A percentile compares a stretch with the other conserved stretches of the same genome.
Conservation (phyloP, 805 yeast species). For the Yarrowia sp. region DNA sequence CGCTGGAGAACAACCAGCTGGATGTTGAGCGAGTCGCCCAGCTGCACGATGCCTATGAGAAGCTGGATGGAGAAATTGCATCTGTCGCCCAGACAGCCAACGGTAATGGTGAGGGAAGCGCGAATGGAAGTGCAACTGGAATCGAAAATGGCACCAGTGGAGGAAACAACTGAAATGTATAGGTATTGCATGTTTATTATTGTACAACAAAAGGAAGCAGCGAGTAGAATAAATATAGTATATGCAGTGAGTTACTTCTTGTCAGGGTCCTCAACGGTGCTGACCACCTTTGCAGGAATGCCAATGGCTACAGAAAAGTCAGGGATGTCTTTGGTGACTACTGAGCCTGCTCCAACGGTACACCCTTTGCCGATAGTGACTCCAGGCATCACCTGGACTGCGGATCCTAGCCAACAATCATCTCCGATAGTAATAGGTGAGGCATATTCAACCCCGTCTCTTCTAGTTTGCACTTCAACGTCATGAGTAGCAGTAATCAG, state of each 20-base stretch:
- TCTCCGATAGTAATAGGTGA: constrained; percentile 65
- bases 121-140: constrained; percentile 2
- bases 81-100: constrained; percentile 18
- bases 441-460: constrained; percentile 59
- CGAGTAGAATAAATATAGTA: constrained; percentile 3
- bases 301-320: constrained; percentile 66
- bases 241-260: background rate
- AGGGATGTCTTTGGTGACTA: constrained; percentile 66
- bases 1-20: constrained; percentile 13
- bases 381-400: constrained; percentile 65
- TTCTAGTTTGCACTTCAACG: constrained; percentile 56
- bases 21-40: constrained; percentile 9
- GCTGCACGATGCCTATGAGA: constrained; percentile 17
- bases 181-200: constrained; percentile 16
- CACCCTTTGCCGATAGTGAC: constrained; percentile 67
- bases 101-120: constrained; percentile 5
- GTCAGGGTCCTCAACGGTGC: constrained; percentile 5
- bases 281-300: constrained; percentile 59
- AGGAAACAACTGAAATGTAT: constrained; percentile 7
- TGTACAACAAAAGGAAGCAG: background rate
- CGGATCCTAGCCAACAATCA: constrained; percentile 72
- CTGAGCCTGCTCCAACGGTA: constrained; percentile 72
- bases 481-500: constrained; percentile 72
- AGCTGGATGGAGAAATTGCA: constrained; percentile 15
- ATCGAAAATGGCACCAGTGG: background rate